Base-by-base conservation (phyloP, 2,329 filamentous ascomycete species). In the Hypoxylon rubiginosum region DNA sequence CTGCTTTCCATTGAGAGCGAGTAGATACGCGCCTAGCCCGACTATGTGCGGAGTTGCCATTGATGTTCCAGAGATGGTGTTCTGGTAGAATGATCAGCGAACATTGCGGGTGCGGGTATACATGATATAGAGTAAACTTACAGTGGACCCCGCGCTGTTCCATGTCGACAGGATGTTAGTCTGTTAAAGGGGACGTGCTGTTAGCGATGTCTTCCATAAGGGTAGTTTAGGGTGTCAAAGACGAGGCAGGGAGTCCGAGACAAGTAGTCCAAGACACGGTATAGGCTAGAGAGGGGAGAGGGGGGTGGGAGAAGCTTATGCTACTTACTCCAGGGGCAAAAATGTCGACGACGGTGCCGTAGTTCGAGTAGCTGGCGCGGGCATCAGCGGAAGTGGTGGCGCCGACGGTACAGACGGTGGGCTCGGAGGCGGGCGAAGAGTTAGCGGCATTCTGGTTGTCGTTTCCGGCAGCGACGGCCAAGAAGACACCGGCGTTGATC, bases 1-100 rank as follows among this genome's bases (percentile, higher is more conserved):
- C 7, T 68, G 69, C 48, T 73, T 68, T 26, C 74, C 72, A 73
- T 86, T 81, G 1, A 84, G 75, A 9, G 74, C 78, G 64, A 85
- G 73, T 30, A 90, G 75, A 74, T 90, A 90, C n/a, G 86, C 81
- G 10, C 84, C 86, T n/a, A 91, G 75, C 11, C 89, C 89, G 24
- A 86, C 81, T 57, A 91, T 81, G 72, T 90, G 88, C 0, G 88
- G 88, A 2, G 82, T 79, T 1, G 88, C 86, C 88, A 90, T 90
- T 36, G 84, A 88, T 5, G 89, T 91, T 34, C 88, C 89, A 13
- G 81, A 84, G 71, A 88, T 81, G 28, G 73, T 81, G 51, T 78
- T 78, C n/a, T 75, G 81, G 81, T 75, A 81, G 81, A 5, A 72
- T 79, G 32, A 7, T 30, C 28, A 30, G 28, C 28, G 6, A 30